Base-by-base conservation (phyloP, 192 early-diverging fungal genomes). In the Mortierella alpina region DNA sequence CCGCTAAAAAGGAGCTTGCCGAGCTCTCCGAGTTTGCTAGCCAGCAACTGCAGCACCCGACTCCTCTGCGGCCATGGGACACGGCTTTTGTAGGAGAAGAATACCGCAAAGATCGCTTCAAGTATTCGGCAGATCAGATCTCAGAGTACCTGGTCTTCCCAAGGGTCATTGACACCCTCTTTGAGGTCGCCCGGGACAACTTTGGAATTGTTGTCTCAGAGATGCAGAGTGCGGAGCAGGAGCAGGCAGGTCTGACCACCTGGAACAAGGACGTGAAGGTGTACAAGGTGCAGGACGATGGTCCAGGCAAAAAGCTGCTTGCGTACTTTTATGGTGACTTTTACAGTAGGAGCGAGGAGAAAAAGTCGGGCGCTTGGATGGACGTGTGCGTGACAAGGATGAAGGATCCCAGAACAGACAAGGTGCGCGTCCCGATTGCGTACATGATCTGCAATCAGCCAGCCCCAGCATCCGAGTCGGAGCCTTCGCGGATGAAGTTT, bases 301-400 rank as follows among this genome's bases (percentile, higher is more conserved):
- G 72, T 6, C 52, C 81, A 5, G 73, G 63, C 10, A 77, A 84
- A 51, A 66, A 73, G 3, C 22, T 86, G 23, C 66, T 80, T 17
- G 89, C 89, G 1, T 90, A 89, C 63, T 90, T 90, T 56, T 90
- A 90, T 61, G 89, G 89, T 5, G 89, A 90, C 54, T 90, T 90
- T 70, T 77, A 76, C 54, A 84, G 82, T 49, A 80, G 89, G 0
- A 85, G 86, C 14, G 84, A 84, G 7, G 89, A 90, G 53, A 90
- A 90, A 47, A 75, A 81, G 14, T 84, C 85, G 18, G 89, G 89
- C 39, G 89, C 89, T 13, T 90, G 89, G 89, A 87, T 89, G 86
- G 86, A 89, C 63, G 75, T 84, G 23, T 84, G 84, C 31, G 83
- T 84, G 11, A 84, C 88, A 0, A 72, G 89, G 54, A 73, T 68